These are phyloP conservation scores for Epichloe hybrida DNA, from an alignment of 2,329 filamentous ascomycete genomes.

Conservation along the genomic window DNA sequence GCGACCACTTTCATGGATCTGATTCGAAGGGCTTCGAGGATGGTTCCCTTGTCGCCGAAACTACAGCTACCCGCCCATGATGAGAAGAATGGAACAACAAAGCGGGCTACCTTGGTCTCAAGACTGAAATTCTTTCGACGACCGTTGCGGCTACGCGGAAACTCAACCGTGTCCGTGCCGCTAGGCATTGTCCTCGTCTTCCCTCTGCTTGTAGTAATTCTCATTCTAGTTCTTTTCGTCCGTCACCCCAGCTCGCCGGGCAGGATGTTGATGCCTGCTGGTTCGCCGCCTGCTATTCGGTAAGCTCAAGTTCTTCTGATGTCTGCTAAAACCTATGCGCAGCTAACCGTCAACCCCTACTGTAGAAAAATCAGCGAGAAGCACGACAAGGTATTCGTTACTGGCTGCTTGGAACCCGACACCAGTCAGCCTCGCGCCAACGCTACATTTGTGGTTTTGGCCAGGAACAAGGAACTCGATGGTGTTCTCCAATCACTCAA, in stretches of 20 bases:
- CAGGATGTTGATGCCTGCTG: constrained; percentile 74
- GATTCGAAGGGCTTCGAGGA: constrained; percentile 40
- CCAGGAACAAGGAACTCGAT: constrained; percentile 89
- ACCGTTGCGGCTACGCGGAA: constrained; percentile 77
- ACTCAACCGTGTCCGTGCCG: constrained; percentile 84
- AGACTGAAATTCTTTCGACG: constrained; percentile 70
- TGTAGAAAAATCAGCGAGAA: constrained; percentile 92
- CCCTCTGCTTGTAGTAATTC: constrained; percentile 76
- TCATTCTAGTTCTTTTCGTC: constrained; percentile 82
- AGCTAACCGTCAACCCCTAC: background rate
- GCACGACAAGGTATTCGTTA: constrained; percentile 91
- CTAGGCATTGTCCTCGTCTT: constrained; percentile 87
- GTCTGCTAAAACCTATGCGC: background rate
- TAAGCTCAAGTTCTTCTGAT: constrained; percentile 21
- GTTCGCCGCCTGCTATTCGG: constrained; percentile 81
- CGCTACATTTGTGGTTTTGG: constrained; percentile 88
- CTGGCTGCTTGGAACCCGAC: constrained; percentile 74
- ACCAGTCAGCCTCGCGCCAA: constrained; percentile 73
- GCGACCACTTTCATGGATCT: constrained; percentile 36
- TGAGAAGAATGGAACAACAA: constrained; percentile 30
- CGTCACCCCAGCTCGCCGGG: constrained; percentile 74
- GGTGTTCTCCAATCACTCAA: constrained; percentile 95
- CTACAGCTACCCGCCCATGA: constrained; percentile 34
- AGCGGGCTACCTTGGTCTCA: constrained; percentile 28
- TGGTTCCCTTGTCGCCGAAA: constrained; percentile 29